Conservation (phyloP, 306 rosid species). For the Datisca glomerata region DNA sequence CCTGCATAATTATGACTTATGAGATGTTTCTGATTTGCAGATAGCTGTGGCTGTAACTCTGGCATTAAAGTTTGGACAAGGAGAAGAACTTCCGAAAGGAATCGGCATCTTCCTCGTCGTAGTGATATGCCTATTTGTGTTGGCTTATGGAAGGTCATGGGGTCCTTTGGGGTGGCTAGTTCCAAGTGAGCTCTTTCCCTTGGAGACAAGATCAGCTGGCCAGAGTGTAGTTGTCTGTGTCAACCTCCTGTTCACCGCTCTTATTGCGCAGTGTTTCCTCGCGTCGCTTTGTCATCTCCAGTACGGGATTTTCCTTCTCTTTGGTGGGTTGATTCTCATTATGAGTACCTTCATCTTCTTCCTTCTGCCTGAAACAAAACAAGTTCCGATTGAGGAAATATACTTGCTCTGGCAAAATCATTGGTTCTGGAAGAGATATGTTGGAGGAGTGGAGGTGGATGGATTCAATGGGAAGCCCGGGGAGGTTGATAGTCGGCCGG, state of each 20-base stretch:
- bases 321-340: conserved; percentile 45
- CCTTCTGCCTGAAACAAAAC: conserved; percentile 89
- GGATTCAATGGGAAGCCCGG: conserved; percentile 16
- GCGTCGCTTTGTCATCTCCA: conserved; percentile 72
- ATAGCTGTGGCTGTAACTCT: conserved; percentile 45
- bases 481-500: neutral
- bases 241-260: conserved; percentile 80
- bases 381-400: conserved; percentile 89
- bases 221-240: conserved; percentile 92
- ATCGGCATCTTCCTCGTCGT: conserved; percentile 58
- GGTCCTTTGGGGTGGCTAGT: conserved; percentile 97
- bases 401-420: conserved; percentile 75
- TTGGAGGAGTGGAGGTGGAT: conserved; percentile 20
- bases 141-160: conserved; percentile 98
- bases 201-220: conserved; percentile 92
- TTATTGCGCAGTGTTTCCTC: conserved; percentile 83
- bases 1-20: neutral
- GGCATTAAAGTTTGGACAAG: conserved; percentile 69
- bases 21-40: conserved; percentile 23
- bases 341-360: conserved; percentile 73
- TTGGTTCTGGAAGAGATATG: conserved; percentile 73
- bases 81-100: conserved; percentile 51
- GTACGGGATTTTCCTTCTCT: conserved; percentile 81
- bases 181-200: conserved; percentile 88
- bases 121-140: conserved; percentile 60